Conservation (phyloP, 2,329 filamentous ascomycete species). For the Verticillium albo-atrum region DNA sequence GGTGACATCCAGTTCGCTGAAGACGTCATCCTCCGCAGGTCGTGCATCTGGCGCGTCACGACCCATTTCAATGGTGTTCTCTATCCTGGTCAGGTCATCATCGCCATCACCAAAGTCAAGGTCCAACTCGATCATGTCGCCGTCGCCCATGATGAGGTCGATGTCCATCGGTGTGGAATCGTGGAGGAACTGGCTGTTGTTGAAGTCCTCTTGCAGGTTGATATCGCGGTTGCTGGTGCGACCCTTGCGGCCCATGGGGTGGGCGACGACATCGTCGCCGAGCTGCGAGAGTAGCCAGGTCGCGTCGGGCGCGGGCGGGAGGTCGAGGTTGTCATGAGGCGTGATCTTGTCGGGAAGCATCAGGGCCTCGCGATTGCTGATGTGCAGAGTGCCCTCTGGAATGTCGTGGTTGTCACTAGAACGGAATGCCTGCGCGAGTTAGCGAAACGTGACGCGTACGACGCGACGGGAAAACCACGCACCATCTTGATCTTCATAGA, state of each 20-base stretch:
- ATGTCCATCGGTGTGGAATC: conserved; percentile 57
- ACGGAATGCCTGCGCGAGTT: conserved; percentile 72
- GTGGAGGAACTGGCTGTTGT: conserved; percentile 77
- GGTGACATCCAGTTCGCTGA: conserved; percentile 58
- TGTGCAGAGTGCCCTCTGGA: conserved; percentile 67
- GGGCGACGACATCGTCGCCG: conserved; percentile 51
- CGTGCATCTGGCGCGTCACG: conserved; percentile 73
- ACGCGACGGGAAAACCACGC: conserved; percentile 18
- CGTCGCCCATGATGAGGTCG: conserved; percentile 48
- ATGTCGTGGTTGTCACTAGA: conserved; percentile 93
- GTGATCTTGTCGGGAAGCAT: conserved; percentile 91
- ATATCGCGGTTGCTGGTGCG: conserved; percentile 60
- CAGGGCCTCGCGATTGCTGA: conserved; percentile 79
- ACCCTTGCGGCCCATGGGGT: conserved; percentile 51
- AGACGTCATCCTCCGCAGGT: conserved; percentile 65
- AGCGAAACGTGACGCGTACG: conserved; percentile 19
- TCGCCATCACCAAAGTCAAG: conserved; percentile 72
- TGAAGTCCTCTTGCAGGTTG: conserved; percentile 64
- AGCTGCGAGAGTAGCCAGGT: conserved; percentile 77
- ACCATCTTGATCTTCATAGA: conserved; percentile 99
- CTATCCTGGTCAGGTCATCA: conserved; percentile 51
- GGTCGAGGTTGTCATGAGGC: conserved; percentile 74
- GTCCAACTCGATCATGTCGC: conserved; percentile 67
- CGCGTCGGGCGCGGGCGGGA: conserved; percentile 82
- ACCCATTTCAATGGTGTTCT: conserved; percentile 78